Conservation (phyloP, 164 flowering plant genomes). For the Cinnamomum micranthum region DNA sequence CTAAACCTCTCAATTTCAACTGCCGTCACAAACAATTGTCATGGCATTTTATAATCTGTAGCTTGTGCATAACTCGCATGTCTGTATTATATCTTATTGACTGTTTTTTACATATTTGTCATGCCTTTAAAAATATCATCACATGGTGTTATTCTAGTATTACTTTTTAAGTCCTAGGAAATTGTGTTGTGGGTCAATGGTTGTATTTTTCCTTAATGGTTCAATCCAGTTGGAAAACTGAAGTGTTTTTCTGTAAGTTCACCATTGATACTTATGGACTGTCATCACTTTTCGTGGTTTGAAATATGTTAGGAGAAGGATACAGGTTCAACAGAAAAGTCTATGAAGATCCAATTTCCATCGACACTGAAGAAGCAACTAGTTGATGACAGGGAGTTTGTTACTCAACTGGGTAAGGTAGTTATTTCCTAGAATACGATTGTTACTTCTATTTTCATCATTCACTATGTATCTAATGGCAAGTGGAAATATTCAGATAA, state of each 20-base stretch:
- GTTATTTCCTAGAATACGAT: slow-evolving; percentile 6
- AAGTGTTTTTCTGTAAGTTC: background rate
- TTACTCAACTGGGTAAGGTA: slow-evolving; percentile 87
- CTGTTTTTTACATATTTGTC: background rate
- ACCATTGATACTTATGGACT: background rate
- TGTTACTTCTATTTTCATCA: background rate
- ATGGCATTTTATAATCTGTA: background rate
- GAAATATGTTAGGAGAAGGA: slow-evolving; percentile 46
- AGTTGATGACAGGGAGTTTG: slow-evolving; percentile 86
- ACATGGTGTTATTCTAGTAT: no score
- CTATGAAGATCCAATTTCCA: slow-evolving; percentile 85
- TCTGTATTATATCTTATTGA: background rate
- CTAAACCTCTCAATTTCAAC: background rate
- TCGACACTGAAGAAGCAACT: slow-evolving; percentile 71
- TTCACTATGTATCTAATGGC: background rate
- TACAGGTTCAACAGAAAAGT: slow-evolving; percentile 51
- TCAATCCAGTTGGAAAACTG: no score
- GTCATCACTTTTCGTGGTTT: background rate
- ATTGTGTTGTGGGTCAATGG: no score
- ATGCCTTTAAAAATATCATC: no score
- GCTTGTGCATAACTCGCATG: background rate
- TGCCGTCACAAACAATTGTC: background rate
- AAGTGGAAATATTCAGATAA: background rate
- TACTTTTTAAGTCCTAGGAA: no score
- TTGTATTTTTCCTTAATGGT: no score